Evolutionary conservation across 768 basidiomycete species (phyloP).

Genomic region (Fomitopsis pulvina): DNA sequence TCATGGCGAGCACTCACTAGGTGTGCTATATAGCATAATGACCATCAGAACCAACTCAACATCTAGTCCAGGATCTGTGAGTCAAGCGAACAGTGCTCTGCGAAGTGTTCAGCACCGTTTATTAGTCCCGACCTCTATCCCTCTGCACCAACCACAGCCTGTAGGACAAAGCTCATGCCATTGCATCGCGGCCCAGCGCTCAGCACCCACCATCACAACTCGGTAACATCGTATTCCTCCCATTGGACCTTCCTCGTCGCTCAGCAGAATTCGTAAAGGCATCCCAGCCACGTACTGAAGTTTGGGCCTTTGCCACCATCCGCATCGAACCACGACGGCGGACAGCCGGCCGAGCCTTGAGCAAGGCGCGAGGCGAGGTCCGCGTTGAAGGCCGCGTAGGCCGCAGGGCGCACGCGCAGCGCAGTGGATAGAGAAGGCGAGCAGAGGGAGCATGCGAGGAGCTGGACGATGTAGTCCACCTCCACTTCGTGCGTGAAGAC

Average conservation of each 20-base stretch:
- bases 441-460: constrained; percentile 8
- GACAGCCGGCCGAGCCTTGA: not conserved
- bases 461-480: constrained; percentile 14
- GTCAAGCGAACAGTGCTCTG: too few relatives aligned
- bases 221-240: constrained; percentile 9
- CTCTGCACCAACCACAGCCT: too few relatives aligned
- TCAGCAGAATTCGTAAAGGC: constrained; percentile 7
- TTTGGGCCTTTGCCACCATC: constrained; percentile 6
- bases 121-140: too few relatives aligned
- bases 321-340: constrained; percentile 9
- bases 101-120: too few relatives aligned
- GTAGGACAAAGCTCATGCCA: too few relatives aligned
- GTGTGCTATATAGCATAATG: too few relatives aligned
- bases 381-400: constrained; percentile 23
- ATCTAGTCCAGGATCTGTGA: too few relatives aligned
- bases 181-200: too few relatives aligned
- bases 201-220: too few relatives aligned
- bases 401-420: constrained; percentile 8
- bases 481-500: constrained; percentile 17
- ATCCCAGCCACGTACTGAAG: constrained; percentile 10
- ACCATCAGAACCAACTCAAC: too few relatives aligned
- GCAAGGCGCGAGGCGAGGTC: constrained; percentile 8
- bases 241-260: constrained; percentile 4
- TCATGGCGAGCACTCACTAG: too few relatives aligned
- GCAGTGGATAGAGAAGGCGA: constrained; percentile 12